Base-by-base conservation (phyloP, 2,329 filamentous ascomycete genomes). In the Samsoniella hepiali region DNA sequence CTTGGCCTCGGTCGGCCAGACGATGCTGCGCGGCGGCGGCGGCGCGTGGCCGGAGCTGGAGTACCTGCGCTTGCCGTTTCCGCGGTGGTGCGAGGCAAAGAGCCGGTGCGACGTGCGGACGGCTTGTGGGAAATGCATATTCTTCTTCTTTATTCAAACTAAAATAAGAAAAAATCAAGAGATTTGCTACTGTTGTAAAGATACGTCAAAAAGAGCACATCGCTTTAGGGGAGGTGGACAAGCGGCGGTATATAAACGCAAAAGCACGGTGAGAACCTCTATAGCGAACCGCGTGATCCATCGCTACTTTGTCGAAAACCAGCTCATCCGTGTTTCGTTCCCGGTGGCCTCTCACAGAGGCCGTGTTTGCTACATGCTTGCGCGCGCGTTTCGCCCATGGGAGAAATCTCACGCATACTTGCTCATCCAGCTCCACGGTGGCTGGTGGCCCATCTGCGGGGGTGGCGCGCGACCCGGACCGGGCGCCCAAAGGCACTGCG, bases 1-100 rank as follows among this genome's bases (percentile, higher is more conserved):
- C 9, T 27, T 45, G 2, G 64, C 42, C 13, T 22, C 27, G 8
- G 32, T 22, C 27, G 66, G 68, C 68, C 68, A 69, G 11, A 50
- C 1, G 34, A 44, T 8, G 45, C 36, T 45, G 5, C 32, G 36
- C 13, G 57, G 34, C 7, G 22, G 57, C 9, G 44, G 36, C 13
- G 57, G 34, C 7, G 22, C 38, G 27, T 13, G 34, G 34, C 34
- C 22, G 3, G 57, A 51, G 34, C 32, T 17, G 27, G 57, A 50
- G 34, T 59, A 59, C 10, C 34, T 11, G 7, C 57, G 45, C 45
- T 51, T 34, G 8, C 32, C 27, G 57, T 59, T 34, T 15, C 32
- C 34, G 51, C 57, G 5, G 3, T 59, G 57, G 27, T 51, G 57
- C 6, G 57, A 32, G 13, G 32, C 45, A 5, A 59, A 42, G 22